Evolutionary conservation across 2,329 filamentous ascomycete genomes (phyloP).

Genomic region (Curvularia spicifera): DNA sequence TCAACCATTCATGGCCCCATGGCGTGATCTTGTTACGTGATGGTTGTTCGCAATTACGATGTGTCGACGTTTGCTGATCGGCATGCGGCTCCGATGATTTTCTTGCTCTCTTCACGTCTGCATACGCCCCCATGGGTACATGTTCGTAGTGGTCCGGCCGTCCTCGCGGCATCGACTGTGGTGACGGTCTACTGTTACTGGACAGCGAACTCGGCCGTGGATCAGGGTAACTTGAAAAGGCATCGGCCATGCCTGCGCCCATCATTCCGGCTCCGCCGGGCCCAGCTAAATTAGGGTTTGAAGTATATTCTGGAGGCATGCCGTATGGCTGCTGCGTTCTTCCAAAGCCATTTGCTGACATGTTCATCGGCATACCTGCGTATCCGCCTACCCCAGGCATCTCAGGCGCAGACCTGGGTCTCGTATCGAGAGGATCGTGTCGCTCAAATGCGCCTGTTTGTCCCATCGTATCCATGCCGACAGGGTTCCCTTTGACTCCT

Average conservation of each 20-base stretch:
- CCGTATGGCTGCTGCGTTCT: conserved; percentile 6
- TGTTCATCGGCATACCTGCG: background rate
- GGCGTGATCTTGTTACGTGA: conserved; percentile 18
- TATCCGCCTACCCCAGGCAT: conserved; percentile 3
- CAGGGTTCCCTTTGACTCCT: background rate
- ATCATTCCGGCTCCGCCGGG: background rate
- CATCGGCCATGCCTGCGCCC: conserved; percentile 1
- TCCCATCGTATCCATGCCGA: conserved; percentile 4
- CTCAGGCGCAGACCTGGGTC: conserved; percentile 13
- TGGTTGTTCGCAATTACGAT: conserved; percentile 21
- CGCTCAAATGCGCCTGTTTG: background rate
- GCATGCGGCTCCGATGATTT: conserved; percentile 3
- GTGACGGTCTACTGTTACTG: background rate
- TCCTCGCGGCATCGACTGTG: background rate
- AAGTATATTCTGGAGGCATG: conserved; percentile 18
- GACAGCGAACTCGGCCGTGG: conserved; percentile 4
- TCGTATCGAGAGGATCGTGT: background rate
- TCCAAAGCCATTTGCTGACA: background rate
- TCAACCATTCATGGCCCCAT: conserved; percentile 31
- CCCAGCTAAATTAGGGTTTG: conserved; percentile 12
- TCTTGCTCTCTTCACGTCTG: conserved; percentile 2
- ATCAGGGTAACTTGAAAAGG: conserved; percentile 11
- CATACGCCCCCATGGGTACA: conserved; percentile 26
- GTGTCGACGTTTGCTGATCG: conserved; percentile 11
- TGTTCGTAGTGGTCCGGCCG: conserved; percentile 13